These are phyloP conservation scores for Dipteronia dyeriana DNA, from an alignment of 345 rosid species.

Conservation along the genomic window DNA sequence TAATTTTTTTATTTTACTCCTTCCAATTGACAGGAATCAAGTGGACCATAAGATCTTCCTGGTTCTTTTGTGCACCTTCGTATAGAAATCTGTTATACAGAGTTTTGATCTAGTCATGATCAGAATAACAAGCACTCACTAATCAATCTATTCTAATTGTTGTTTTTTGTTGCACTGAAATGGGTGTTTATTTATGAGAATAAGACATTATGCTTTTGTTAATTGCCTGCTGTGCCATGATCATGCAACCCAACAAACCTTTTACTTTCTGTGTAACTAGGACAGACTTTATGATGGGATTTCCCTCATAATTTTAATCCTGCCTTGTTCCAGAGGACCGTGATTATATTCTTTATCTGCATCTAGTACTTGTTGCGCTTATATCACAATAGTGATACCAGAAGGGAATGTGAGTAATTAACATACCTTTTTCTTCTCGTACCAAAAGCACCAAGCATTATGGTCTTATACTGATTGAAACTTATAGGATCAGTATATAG, in stretches of 20 bases:
- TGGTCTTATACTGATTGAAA: background rate
- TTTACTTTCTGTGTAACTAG: background rate
- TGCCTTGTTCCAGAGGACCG: background rate
- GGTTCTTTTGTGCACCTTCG: background rate
- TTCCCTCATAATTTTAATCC: background rate
- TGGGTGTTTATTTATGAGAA: constrained; percentile 3
- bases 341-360: background rate
- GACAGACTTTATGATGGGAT: background rate
- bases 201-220: background rate
- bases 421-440: background rate
- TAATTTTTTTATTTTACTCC: background rate
- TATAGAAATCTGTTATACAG: background rate
- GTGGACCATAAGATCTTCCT: background rate
- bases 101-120: background rate
- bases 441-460: background rate
- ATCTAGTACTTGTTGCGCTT: background rate
- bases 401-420: background rate
- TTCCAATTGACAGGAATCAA: background rate
- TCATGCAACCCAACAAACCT: background rate
- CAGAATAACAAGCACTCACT: background rate
- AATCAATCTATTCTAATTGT: background rate
- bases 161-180: background rate
- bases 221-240: background rate
- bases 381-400: background rate
- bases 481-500: background rate